phyloP scores from a whole-genome alignment of 1,284 basidiomycete genomes.

The Golubevia pallescens region DNA sequence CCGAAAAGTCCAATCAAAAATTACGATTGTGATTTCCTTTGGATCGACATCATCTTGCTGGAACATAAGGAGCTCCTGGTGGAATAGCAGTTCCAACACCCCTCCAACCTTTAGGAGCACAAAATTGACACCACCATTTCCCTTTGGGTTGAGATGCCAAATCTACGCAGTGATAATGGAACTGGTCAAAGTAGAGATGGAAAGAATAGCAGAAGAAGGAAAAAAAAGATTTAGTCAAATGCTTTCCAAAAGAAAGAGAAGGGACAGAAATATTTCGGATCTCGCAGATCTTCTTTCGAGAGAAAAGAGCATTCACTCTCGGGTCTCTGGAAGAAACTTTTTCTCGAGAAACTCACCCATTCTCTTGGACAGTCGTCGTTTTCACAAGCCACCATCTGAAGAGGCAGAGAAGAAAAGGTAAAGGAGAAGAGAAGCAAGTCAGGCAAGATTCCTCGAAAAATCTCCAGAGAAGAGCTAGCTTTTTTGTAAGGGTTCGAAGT shows the following conservation, averaged over 20 bases:
- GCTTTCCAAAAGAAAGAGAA: no score
- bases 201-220: no score
- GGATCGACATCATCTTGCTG: no score
- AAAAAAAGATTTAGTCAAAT: no score
- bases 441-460: slow-evolving; percentile 65
- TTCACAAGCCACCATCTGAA: slow-evolving; percentile 58
- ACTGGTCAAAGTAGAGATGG: slow-evolving; percentile 17
- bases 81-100: slow-evolving; percentile 38
- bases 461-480: slow-evolving; percentile 24
- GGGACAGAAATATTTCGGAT: no score
- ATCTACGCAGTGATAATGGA: slow-evolving; percentile 56
- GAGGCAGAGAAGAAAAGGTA: slow-evolving; percentile 7
- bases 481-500: no score
- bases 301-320: no score
- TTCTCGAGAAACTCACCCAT: no score
- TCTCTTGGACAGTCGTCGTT: slow-evolving; percentile 68
- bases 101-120: slow-evolving; percentile 42
- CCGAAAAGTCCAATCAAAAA: no score
- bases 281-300: no score
- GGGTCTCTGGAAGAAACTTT: no score
- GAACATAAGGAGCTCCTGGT: slow-evolving; percentile 6
- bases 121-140: slow-evolving; percentile 58
- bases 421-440: neutral
- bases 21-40: no score
- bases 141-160: slow-evolving; percentile 30